Evolutionary conservation across 192 early-diverging fungal species (phyloP), one percentile per base, ranked within the genome.

Genomic region (Podila minutissima): DNA sequence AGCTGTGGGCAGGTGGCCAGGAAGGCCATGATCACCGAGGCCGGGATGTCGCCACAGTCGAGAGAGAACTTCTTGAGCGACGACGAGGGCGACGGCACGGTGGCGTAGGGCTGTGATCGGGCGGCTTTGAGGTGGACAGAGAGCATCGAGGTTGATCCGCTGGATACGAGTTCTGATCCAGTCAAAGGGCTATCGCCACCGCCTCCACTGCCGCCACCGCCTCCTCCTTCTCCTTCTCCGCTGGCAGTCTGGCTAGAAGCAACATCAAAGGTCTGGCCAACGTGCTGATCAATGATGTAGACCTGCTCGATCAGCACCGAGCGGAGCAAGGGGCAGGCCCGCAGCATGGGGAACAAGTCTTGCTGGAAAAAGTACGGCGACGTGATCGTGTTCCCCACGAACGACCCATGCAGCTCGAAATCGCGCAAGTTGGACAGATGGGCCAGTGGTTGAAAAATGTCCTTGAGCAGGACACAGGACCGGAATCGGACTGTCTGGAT

Each of bases 331-430:
- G 71, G 77, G 22, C 77, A 81, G 24, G 46, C 41, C 13, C 37
- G 41, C 19, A 81, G 66, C 61, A 81, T 58, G 0, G 77, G 77
- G 19, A 73, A 73, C 19, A 81, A 29, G 6, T 81, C 77, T 26
- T 61, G 70, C 48, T 81, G 65, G 35, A 81, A 81, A 50, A 81
- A 81, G 33, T 69, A 69, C 0, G 77, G 77, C n/a, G 77, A 81
- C 5, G 71, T 81, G 48, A 81, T 81, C 15, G 77, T 81, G 62
- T 81, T 81, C n/a, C 77, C 77, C 1, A 81, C 77, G 59, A 72
- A 81, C 20, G 77, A 81, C 5, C 77, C 77, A 69, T 81, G 62
- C 46, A 81, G 58, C n/a, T 73, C 71, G 72, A 81, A 81, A 26
- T 69, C 77, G 6, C 67, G 66, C 62, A 81, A 20, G 49, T 81